Conservation (phyloP, 345 rosid genomes). For the Trapa bicornis region DNA sequence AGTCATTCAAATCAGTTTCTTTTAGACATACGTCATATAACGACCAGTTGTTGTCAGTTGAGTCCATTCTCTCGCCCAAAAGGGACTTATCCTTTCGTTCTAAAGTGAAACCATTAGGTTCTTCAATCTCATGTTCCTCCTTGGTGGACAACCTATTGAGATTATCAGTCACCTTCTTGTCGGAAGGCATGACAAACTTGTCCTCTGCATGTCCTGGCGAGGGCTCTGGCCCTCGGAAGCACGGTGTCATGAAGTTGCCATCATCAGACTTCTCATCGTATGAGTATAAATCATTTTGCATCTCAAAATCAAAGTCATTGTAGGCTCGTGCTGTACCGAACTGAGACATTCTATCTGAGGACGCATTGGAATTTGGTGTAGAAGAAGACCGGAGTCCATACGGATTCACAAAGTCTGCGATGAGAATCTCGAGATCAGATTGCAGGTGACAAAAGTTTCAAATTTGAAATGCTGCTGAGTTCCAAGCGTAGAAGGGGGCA, state of each 20-base stretch:
- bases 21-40: background rate
- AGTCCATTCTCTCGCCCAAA: background rate
- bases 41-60: background rate
- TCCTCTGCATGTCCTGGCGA: constrained; percentile 57
- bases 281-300: constrained; percentile 50
- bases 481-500: background rate
- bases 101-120: background rate
- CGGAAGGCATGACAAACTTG: constrained; percentile 49
- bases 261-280: constrained; percentile 45
- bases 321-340: constrained; percentile 83
- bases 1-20: constrained; percentile 1
- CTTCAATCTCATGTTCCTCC: background rate
- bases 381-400: constrained; percentile 64
- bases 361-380: constrained; percentile 37
- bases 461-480: background rate
- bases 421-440: background rate
- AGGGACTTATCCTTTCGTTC: background rate
- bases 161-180: constrained; percentile 20
- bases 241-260: constrained; percentile 61
- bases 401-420: constrained; percentile 73
- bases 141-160: background rate
- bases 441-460: background rate
- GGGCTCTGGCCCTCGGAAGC: constrained; percentile 42
- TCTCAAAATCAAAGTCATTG: constrained; percentile 31
- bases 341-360: constrained; percentile 63